Conservation (phyloP, 2,329 filamentous ascomycete species). For the Neofusicoccum ribis region DNA sequence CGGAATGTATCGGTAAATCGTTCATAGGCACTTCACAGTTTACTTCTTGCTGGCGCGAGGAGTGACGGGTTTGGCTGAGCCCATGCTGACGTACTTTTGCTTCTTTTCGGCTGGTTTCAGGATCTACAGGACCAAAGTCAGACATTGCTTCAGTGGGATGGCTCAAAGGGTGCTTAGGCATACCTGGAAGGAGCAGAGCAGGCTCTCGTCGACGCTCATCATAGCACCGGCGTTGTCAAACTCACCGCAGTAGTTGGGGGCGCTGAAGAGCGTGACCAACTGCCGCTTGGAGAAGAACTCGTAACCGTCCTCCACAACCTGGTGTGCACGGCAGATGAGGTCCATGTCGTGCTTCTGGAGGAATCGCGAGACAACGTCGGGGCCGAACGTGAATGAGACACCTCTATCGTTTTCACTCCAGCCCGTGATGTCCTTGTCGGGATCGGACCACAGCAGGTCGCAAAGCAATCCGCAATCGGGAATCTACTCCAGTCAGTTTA, state of each 20-base stretch:
- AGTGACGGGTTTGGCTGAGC: constrained; percentile 70
- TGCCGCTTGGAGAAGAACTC: constrained; percentile 99
- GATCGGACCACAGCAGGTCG: constrained; percentile 97
- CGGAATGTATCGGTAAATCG: constrained; percentile 44
- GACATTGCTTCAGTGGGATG: neutral
- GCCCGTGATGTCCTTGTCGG: constrained; percentile 97
- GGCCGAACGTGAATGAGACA: constrained; percentile 97
- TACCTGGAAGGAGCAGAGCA: constrained; percentile 99
- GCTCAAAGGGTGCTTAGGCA: constrained; percentile 24
- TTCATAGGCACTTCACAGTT: constrained; percentile 29
- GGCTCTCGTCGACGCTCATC: constrained; percentile 99
- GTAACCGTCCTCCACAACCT: constrained; percentile 98
- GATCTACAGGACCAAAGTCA: constrained; percentile 61
- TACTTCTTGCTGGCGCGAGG: constrained; percentile 64
- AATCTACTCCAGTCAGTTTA: constrained; percentile 65
- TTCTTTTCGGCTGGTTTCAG: constrained; percentile 99
- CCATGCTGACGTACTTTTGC: constrained; percentile 93
- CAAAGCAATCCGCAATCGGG: constrained; percentile 96
- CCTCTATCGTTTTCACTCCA: constrained; percentile 99
- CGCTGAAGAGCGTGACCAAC: constrained; percentile 94
- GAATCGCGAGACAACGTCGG: constrained; percentile 95
- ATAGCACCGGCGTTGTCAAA: constrained; percentile 99
- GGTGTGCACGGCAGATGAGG: constrained; percentile 96
- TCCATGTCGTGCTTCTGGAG: constrained; percentile 99
- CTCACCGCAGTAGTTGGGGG: constrained; percentile 98